Conservation (phyloP, 148 eudicot species). For the Amaranthus palmeri region DNA sequence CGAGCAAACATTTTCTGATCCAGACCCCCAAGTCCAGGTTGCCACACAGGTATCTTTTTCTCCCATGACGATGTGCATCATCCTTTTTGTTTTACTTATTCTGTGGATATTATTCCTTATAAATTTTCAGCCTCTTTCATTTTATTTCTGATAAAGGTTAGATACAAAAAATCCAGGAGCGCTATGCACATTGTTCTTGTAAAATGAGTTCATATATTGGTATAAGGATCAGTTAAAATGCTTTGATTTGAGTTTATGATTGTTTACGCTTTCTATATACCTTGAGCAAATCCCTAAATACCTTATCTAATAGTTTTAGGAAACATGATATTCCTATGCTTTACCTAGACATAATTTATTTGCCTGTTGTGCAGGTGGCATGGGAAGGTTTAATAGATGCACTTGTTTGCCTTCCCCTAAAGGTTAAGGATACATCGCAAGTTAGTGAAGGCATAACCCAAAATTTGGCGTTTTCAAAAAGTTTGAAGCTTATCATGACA, state of each 20-base stretch:
- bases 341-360: conserved; percentile 1
- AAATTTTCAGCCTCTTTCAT: not conserved
- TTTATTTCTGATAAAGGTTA: not conserved
- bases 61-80: not conserved
- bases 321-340: not conserved
- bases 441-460: conserved; percentile 25
- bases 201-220: not conserved
- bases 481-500: conserved; percentile 76
- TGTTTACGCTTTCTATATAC: not conserved
- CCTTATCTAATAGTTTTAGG: not conserved
- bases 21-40: conserved; percentile 72
- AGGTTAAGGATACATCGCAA: conserved; percentile 23
- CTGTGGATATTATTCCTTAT: not conserved
- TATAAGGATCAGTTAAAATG: not conserved
- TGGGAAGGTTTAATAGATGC: conserved; percentile 96
- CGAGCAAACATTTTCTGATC: conserved; percentile 67
- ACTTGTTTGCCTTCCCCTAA: conserved; percentile 39
- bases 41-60: conserved; percentile 64
- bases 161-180: not conserved
- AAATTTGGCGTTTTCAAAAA: conserved; percentile 36
- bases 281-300: not conserved
- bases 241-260: not conserved
- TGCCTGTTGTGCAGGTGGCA: conserved; percentile 51
- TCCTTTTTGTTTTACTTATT: not conserved
- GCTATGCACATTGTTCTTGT: not conserved